A percentile compares a stretch with the other conserved stretches of the same genome.
These are phyloP conservation scores for Arthonia radiata DNA, from an alignment of 495 filamentous ascomycete genomes.

Conservation along the genomic window DNA sequence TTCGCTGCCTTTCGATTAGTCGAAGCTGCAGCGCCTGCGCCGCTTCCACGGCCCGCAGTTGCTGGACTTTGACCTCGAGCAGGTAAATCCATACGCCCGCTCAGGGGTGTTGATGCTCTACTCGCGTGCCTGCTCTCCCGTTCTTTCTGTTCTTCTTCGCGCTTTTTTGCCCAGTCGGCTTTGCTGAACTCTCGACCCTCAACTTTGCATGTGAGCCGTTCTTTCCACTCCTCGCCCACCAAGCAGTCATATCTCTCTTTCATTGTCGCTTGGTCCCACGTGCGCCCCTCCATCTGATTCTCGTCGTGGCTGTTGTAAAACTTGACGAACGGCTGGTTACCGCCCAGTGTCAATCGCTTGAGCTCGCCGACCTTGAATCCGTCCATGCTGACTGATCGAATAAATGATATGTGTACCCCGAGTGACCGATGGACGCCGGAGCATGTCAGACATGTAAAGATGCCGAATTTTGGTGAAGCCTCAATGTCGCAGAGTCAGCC, in stretches of 20 bases:
- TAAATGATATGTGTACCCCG: slow-evolving; percentile 95
- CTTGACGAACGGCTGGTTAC: slow-evolving; percentile 59
- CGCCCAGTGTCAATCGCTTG: slow-evolving; percentile 62
- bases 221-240: slow-evolving; percentile 88
- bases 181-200: slow-evolving; percentile 51
- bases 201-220: slow-evolving; percentile 60
- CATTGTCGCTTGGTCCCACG: slow-evolving; percentile 58
- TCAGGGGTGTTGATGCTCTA: background rate
- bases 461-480: slow-evolving; percentile 50
- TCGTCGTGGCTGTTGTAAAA: slow-evolving; percentile 56
- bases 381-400: slow-evolving; percentile 92
- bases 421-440: slow-evolving; percentile 85
- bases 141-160: slow-evolving; percentile 4
- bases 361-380: slow-evolving; percentile 78
- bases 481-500: slow-evolving; percentile 8
- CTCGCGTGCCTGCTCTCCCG: slow-evolving; percentile 1
- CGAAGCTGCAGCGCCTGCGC: slow-evolving; percentile 7
- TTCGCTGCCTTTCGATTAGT: slow-evolving; percentile 32
- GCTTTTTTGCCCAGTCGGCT: slow-evolving; percentile 8
- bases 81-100: too few species aligned
- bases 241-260: slow-evolving; percentile 67
- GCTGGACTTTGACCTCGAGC: slow-evolving; percentile 1
- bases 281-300: slow-evolving; percentile 28
- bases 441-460: slow-evolving; percentile 93
- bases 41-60: slow-evolving; percentile 1